Evolutionary conservation across 768 basidiomycete genomes (phyloP), one percentile per base, ranked within the genome.

Genomic region (Trametes meyenii): DNA sequence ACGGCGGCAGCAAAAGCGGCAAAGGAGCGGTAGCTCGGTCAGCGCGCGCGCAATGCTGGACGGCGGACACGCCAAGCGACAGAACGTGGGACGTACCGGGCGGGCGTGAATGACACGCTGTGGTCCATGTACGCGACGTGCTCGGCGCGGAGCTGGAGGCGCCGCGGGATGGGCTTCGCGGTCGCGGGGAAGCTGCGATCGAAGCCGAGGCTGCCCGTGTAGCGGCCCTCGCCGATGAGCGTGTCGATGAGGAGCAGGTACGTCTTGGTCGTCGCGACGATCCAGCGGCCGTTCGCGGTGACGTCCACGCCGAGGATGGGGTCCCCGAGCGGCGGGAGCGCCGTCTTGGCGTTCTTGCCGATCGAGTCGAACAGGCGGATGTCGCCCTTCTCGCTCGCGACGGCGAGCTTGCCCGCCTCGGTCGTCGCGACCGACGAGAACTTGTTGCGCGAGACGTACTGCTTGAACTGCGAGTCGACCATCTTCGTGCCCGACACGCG

Each of bases 311-410:
- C 97, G 52, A 92, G 74, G 69, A 99, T 98, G 46, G 96, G 92
- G 75, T 97, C 95, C 14, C 97, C 97, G 19, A 98, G 81, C 45
- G 95, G 92, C 36, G 96, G 95, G 38, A 99, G 78, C 13, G 96
- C 94, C 12, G 97, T 99, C 85, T 99, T 99, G 29, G 97, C 97
- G 70, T 94, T 98, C 83, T 98, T 99, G 45, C 97, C 97, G 66
- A 99, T 90, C 49, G 89, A 82, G 75, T 99, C 97, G 67, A 95
- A 99, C 57, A 99, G 79, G 40, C 96, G 82, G 66, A 99, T 91
- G 71, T 98, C 97, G 56, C 97, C 97, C 78, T 98, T 99, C 73
- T 92, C 90, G 68, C 93, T 95, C 38, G 92, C 95, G 12, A 99
- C 90, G 7, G 95, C 97, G 62, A 99, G 79, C 73, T 89, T 88